Conservation (phyloP, 202 grass and related monocot genomes). For the Hordeum pubiflorum region DNA sequence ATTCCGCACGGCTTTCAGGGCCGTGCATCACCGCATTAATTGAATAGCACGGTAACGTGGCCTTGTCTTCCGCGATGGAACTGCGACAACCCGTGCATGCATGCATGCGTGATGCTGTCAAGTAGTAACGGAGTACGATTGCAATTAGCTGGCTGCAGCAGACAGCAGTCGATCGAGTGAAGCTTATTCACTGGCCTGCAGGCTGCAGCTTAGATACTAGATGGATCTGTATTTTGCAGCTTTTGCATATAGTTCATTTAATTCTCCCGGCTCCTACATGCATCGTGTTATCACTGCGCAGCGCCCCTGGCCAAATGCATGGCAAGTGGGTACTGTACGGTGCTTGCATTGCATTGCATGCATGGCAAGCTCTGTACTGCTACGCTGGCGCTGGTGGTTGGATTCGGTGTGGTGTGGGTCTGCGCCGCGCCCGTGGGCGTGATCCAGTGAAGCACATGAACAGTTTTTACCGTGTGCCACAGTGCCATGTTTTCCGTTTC, state of each 20-base stretch:
- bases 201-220: neutral
- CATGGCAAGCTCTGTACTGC: neutral
- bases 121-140: too few relatives aligned
- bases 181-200: neutral
- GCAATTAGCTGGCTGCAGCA: neutral
- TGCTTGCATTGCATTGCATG: neutral
- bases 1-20: neutral
- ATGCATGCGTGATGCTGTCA: too few relatives aligned
- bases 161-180: neutral
- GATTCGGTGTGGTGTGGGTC: neutral
- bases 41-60: neutral
- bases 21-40: too few relatives aligned
- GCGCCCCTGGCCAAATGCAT: neutral
- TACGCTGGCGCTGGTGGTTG: neutral
- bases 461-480: neutral
- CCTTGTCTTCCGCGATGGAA: neutral
- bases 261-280: neutral
- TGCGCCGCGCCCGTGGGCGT: neutral
- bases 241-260: neutral
- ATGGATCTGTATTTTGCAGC: neutral
- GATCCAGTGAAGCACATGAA: neutral
- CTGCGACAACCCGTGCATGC: too few relatives aligned
- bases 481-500: neutral
- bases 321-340: neutral
- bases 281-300: neutral